Evolutionary conservation across 1,284 basidiomycete species (phyloP), one percentile per base, ranked within the genome.

Genomic region (Pascua sp.): DNA sequence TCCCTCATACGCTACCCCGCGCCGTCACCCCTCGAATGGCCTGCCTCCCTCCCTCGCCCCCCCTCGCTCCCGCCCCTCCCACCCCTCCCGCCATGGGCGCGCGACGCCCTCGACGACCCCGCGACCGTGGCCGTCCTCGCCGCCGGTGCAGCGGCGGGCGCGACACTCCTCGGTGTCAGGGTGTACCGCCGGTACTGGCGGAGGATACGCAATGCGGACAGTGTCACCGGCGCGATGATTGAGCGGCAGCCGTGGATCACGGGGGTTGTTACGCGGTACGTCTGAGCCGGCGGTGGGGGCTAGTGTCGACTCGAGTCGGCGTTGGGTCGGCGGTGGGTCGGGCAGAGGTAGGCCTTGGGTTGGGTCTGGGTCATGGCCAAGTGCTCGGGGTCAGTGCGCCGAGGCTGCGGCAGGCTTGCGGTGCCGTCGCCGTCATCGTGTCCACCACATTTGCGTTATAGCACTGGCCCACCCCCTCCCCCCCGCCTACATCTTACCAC

Each of bases 191-290:
- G 85, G n/a, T 85, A 37, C 40, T 46, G 41, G 13, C 45, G 46
- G 55, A 76, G 89, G 13, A 81, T 89, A 42, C 78, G 74, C 49
- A 87, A 82, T 62, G 78, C 81, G 8, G 85, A 86, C 39, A 87
- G 83, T 80, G 78, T 90, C 39, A 86, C 85, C 1, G 83, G 83
- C 0, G 76, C 82, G 55, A 75, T 85, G 49, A 70, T 88, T 47
- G 68, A 74, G n/a, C 78, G 80, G 60, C 81, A 79, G 58, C 79
- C 81, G 49, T 87, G 85, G 86, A 78, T 90, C 42, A 85, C 82
- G 63, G 89, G 89, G 8, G 77, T 83, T 9, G 88, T 91, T 16
- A 89, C 88, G 5, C 85, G 81, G 88, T 88, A 67, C 66, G 81
- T 67, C 32, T 10, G 15, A 12, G 15, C 8, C 63, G 24, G 12